Evolutionary conservation across 257 asterid genomes (phyloP).

Genomic region (Nemophila menziesii): DNA sequence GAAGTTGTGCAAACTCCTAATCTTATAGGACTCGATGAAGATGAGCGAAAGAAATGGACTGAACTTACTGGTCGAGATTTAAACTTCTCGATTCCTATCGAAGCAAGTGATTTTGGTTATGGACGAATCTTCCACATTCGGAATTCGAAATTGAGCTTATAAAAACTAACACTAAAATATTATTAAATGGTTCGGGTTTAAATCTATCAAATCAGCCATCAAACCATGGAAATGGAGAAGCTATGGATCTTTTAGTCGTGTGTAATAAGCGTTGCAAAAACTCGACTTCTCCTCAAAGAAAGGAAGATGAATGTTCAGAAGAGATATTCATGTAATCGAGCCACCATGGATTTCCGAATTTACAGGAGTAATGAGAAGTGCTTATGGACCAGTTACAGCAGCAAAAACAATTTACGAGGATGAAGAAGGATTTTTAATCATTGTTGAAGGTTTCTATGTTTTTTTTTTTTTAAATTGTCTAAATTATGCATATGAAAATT

Average conservation of each 20-base stretch:
- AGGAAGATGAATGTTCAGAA: constrained; percentile 19
- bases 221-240: constrained; percentile 24
- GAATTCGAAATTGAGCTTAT: constrained; percentile 30
- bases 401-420: constrained; percentile 39
- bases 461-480: too few relatives aligned
- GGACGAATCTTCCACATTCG: constrained; percentile 29
- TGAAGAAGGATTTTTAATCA: constrained; percentile 27
- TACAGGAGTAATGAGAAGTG: constrained; percentile 27
- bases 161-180: constrained; percentile 16
- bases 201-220: constrained; percentile 22
- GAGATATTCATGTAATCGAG: constrained; percentile 22
- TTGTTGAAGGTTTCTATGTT: too few relatives aligned
- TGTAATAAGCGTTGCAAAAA: constrained; percentile 33
- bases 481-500: too few relatives aligned
- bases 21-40: constrained; percentile 26
- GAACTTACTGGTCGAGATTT: constrained; percentile 35
- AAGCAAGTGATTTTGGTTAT: constrained; percentile 35
- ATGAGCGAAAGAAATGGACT: constrained; percentile 39
- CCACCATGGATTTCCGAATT: constrained; percentile 32
- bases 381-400: constrained; percentile 37
- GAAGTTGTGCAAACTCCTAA: constrained; percentile 37
- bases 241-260: constrained; percentile 20
- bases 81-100: constrained; percentile 32
- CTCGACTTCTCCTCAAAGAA: constrained; percentile 13
- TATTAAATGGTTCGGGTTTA: constrained; percentile 27